Conservation (phyloP, 495 filamentous ascomycete genomes). For the Aspergillus incahuasiensis region DNA sequence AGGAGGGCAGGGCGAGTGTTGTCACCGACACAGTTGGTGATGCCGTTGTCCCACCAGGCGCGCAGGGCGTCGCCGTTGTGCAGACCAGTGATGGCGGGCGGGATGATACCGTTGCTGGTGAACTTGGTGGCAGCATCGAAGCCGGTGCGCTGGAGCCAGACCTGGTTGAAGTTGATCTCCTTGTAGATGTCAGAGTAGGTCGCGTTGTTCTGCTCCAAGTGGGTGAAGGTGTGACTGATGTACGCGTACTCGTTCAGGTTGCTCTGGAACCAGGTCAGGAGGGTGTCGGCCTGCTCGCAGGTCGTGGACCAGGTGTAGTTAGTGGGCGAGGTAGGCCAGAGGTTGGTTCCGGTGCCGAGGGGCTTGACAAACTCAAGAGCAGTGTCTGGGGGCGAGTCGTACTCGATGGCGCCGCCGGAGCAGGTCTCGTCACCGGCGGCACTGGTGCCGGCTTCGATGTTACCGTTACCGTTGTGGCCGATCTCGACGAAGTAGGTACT, state of each 20-base stretch:
- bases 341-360: conserved; percentile 49
- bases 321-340: conserved; percentile 48
- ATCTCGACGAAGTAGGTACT: conserved; percentile 54
- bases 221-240: conserved; percentile 62
- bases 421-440: conserved; percentile 29
- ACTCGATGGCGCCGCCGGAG: conserved; percentile 34
- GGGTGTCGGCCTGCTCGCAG: conserved; percentile 46
- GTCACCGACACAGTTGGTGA: conserved; percentile 58
- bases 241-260: conserved; percentile 49
- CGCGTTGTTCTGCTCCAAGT: conserved; percentile 55
- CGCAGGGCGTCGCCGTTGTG: conserved; percentile 60
- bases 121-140: conserved; percentile 38
- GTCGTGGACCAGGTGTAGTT: conserved; percentile 43
- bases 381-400: conserved; percentile 39
- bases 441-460: conserved; percentile 42
- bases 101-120: conserved; percentile 53
- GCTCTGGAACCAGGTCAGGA: conserved; percentile 48
- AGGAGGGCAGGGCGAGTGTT: conserved; percentile 52
- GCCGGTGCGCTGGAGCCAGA: conserved; percentile 51
- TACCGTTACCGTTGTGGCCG: conserved; percentile 59
- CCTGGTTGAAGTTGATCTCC: conserved; percentile 58
- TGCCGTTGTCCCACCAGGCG: conserved; percentile 56
- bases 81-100: conserved; percentile 59
- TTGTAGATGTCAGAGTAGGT: conserved; percentile 53
- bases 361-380: conserved; percentile 53